Conservation (phyloP, 2,329 filamentous ascomycete genomes). For the Trematosphaeria pertusa region DNA sequence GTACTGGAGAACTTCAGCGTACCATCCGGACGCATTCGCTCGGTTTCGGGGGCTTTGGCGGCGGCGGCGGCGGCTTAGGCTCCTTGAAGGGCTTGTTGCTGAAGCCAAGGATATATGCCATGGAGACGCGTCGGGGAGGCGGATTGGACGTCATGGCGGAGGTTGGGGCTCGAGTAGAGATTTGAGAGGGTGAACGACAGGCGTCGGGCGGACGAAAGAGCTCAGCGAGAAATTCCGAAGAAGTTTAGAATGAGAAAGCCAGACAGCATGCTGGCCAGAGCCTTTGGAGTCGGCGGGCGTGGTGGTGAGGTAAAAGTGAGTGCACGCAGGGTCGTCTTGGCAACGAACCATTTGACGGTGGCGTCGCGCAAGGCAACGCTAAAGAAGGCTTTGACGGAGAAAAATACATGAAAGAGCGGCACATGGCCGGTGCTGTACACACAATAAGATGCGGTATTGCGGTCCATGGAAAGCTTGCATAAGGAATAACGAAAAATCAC, state of each 20-base stretch:
- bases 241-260: not conserved
- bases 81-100: slow-evolving; percentile 40
- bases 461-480: too few species aligned
- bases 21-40: slow-evolving; percentile 21
- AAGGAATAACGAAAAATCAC: too few species aligned
- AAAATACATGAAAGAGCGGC: too few species aligned
- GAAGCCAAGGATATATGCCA: slow-evolving; percentile 37
- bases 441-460: too few species aligned
- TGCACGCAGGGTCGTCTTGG: slow-evolving; percentile 19
- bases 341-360: slow-evolving; percentile 7
- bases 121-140: slow-evolving; percentile 28
- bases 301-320: not conserved
- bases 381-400: too few species aligned
- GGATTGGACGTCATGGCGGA: slow-evolving; percentile 22
- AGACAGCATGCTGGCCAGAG: too few species aligned
- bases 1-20: not conserved
- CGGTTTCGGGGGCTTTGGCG: slow-evolving; percentile 11
- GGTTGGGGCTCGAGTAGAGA: not conserved
- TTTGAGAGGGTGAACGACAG: not conserved
- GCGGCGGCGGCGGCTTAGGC: slow-evolving; percentile 15
- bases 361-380: not conserved
- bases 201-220: not conserved
- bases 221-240: not conserved
- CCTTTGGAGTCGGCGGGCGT: too few species aligned
- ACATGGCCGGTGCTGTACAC: too few species aligned